These are phyloP conservation scores for Fusarium devonianum DNA, from an alignment of 2,329 filamentous ascomycete species.

Conservation along the genomic window DNA sequence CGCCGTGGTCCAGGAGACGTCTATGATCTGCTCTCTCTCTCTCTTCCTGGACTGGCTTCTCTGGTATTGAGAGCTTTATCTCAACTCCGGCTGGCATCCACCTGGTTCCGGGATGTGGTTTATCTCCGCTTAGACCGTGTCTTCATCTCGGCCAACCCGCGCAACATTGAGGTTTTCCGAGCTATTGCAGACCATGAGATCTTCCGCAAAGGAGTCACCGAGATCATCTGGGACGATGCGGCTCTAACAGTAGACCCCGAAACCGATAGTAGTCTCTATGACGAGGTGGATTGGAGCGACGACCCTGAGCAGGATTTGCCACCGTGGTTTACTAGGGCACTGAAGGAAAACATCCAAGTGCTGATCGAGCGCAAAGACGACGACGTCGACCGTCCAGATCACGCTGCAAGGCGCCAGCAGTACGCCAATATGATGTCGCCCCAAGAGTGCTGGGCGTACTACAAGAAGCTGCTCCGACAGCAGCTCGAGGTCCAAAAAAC, in stretches of 20 bases:
- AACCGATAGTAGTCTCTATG: background rate
- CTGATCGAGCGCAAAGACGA: background rate
- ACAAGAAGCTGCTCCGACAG: slow-evolving; percentile 44
- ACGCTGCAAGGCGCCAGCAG: background rate
- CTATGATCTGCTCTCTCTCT: too few relatives aligned
- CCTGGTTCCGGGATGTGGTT: too few relatives aligned
- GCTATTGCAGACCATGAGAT: slow-evolving; percentile 47
- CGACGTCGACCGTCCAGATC: background rate
- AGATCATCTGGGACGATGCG: slow-evolving; percentile 51
- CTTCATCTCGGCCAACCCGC: slow-evolving; percentile 51
- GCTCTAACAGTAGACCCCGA: background rate
- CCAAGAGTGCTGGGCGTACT: slow-evolving; percentile 39
- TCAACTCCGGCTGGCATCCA: too few relatives aligned
- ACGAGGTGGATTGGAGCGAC: background rate
- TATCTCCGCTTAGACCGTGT: slow-evolving; percentile 35
- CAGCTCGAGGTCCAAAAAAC: slow-evolving; percentile 44
- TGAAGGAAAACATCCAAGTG: background rate
- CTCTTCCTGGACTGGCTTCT: too few relatives aligned
- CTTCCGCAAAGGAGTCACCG: slow-evolving; percentile 43
- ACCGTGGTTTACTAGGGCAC: background rate
- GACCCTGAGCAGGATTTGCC: background rate
- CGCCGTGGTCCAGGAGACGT: too few relatives aligned
- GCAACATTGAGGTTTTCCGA: slow-evolving; percentile 47
- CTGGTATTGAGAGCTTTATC: too few relatives aligned
- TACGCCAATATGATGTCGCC: background rate